A percentile compares a stretch with the other conserved stretches of the same genome.
Conservation (phyloP, 2,329 filamentous ascomycete genomes). For the Teratosphaeria gauchensis region DNA sequence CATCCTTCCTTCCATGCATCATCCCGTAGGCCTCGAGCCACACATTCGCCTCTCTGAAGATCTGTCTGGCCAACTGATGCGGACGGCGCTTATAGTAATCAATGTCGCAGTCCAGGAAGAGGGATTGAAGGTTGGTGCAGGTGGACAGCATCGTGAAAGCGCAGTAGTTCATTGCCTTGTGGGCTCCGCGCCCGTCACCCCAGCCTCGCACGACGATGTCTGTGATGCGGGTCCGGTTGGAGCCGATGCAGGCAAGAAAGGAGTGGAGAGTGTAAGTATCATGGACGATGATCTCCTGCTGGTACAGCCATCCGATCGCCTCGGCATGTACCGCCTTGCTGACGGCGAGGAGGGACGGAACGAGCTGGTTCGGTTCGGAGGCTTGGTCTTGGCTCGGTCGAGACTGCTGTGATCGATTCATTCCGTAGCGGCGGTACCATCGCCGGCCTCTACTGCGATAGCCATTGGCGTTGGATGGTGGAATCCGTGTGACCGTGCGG, state of each 20-base stretch:
- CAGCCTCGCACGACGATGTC: constrained; percentile 15
- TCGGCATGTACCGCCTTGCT: constrained; percentile 21
- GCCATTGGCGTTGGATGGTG: constrained; percentile 1
- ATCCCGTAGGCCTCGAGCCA: constrained; percentile 18
- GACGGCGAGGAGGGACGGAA: constrained; percentile 19
- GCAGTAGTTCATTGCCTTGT: constrained; percentile 13
- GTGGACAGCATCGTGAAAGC: constrained; percentile 16
- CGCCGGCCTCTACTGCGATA: not conserved
- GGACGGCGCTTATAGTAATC: constrained; percentile 1
- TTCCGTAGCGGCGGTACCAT: not conserved
- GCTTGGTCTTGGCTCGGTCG: not conserved
- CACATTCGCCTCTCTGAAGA: constrained; percentile 17
- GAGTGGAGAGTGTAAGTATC: constrained; percentile 15
- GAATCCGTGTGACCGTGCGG: constrained; percentile 11
- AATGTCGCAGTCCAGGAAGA: constrained; percentile 17
- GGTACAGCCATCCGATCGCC: constrained; percentile 19
- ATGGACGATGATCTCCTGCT: constrained; percentile 14
- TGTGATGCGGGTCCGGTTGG: constrained; percentile 13
- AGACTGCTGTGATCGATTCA: not conserved
- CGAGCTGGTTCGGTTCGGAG: not conserved
- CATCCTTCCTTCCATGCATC: constrained; percentile 16
- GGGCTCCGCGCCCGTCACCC: constrained; percentile 8
- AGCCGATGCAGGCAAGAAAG: constrained; percentile 20
- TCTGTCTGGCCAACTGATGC: constrained; percentile 9
- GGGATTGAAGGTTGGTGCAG: constrained; percentile 16